Evolutionary conservation across 441 rosid species (phyloP).

Genomic region (Erodium trifolium): DNA sequence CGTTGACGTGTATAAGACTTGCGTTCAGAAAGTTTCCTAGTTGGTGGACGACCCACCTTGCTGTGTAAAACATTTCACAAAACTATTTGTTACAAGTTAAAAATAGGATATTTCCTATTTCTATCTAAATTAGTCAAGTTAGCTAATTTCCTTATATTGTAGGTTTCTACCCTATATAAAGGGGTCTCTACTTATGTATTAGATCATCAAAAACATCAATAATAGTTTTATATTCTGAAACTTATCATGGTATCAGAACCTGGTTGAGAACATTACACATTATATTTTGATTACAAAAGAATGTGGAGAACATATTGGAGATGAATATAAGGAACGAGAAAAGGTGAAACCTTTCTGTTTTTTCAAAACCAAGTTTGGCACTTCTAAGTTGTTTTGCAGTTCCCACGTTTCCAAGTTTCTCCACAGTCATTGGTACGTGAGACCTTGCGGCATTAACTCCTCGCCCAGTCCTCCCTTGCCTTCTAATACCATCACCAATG

Average conservation of each 20-base stretch:
- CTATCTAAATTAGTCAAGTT: too few species aligned
- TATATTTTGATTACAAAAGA: constrained; percentile 9
- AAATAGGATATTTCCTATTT: too few species aligned
- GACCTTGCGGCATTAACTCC: constrained; percentile 59
- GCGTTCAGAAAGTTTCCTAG: constrained; percentile 94
- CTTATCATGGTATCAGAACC: too few species aligned
- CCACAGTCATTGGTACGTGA: constrained; percentile 46
- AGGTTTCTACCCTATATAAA: too few species aligned
- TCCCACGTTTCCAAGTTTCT: constrained; percentile 66
- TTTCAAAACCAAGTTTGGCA: constrained; percentile 73
- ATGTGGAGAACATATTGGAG: constrained; percentile 12
- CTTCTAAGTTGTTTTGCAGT: constrained; percentile 85
- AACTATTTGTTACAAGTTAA: too few species aligned
- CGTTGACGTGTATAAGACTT: constrained; percentile 82
- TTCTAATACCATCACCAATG: constrained; percentile 67
- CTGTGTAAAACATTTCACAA: constrained; percentile 40
- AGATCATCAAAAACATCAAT: too few species aligned
- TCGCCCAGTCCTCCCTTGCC: constrained; percentile 83
- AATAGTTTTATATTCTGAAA: too few species aligned
- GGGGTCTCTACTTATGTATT: too few species aligned
- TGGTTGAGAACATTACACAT: too few species aligned
- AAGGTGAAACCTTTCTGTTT: constrained; percentile 60
- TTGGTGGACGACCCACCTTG: constrained; percentile 80
- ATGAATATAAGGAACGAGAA: constrained; percentile 14
- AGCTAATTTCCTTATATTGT: too few species aligned